Evolutionary conservation across 192 early-diverging fungal genomes (phyloP), one percentile per base, ranked within the genome.

Genomic region (Dispira simplex): DNA sequence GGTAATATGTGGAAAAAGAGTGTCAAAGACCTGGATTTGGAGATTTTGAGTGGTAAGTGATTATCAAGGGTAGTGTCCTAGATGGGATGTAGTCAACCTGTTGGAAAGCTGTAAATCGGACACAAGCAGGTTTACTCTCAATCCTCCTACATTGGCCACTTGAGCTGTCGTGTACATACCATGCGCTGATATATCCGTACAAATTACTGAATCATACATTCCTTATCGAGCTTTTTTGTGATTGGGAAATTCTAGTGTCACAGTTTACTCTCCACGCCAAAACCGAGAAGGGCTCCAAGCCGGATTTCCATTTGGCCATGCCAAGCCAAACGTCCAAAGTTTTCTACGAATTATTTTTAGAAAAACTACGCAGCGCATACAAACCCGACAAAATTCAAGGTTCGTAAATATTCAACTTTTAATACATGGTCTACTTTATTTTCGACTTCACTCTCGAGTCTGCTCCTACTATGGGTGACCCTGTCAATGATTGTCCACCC

Each of bases 181-280:
- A 39, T 39, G 32, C 6, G 32, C 32, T 39, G 32, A 39, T 39
- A 6, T 39, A 39, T 39, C 32, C 32, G 6, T 39, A 39, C 32
- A 6, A 1, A 4, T 39, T 39, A 1, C 32, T 39, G 6, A 39
- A 39, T 39, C 6, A 1, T 39, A 6, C 32, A 39, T 39, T 39
- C 32, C 6, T 39, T 39, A 39, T 39, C 32, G 1, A 1, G 3
- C 32, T 39, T 39, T 39, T 39, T 39, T 39, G 32, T 39, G 32
- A 39, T 39, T 39, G 32, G 32, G 32, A 6, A 39, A 39, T 4
- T 6, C 13, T 32, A 83, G 90, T 95, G 10, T 88, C 85, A 5
- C 95, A 98, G 74, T 98, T 98, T 68, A 98, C 95, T 16, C 79
- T 98, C 25, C 93, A 90, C 67, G 92, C 82, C 14, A 75, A 81